A percentile compares a stretch with the other conserved stretches of the same genome.
Conservation (phyloP, 108 stramenopile species). For the Skeletonema menzelii region DNA sequence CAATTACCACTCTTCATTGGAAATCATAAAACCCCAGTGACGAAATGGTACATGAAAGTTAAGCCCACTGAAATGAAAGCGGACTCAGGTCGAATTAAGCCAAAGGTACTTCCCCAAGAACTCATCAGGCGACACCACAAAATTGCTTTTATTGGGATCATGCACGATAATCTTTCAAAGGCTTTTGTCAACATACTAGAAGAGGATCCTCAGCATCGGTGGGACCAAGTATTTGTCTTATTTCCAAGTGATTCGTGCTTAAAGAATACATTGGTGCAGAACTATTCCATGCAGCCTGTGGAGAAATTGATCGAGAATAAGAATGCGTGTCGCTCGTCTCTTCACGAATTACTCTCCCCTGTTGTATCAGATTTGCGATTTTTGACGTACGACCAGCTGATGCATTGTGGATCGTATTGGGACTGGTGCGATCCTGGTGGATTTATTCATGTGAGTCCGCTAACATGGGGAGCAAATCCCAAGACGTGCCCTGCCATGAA, state of each 20-base stretch:
- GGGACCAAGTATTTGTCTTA: conserved; percentile 28
- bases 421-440: conserved; percentile 36
- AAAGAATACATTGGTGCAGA: conserved; percentile 1
- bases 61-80: conserved; percentile 31
- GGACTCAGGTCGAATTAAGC: conserved; percentile 12
- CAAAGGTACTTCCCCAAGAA: conserved; percentile 31
- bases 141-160: conserved; percentile 37
- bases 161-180: conserved; percentile 23
- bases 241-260: conserved; percentile 27
- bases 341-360: neutral
- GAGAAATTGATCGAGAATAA: conserved; percentile 18
- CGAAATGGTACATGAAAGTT: conserved; percentile 46
- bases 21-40: conserved; percentile 16
- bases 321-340: neutral
- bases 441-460: conserved; percentile 35
- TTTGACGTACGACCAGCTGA: conserved; percentile 21
- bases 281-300: neutral
- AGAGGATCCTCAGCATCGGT: conserved; percentile 13
- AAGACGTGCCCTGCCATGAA: conserved; percentile 40
- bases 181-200: conserved; percentile 10
- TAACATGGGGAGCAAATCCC: conserved; percentile 28
- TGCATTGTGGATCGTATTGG: conserved; percentile 39
- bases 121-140: conserved; percentile 21
- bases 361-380: conserved; percentile 17
- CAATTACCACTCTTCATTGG: conserved; percentile 14